phyloP scores from a whole-genome alignment of 208 protist genomes.

The Angomonas deanei region DNA sequence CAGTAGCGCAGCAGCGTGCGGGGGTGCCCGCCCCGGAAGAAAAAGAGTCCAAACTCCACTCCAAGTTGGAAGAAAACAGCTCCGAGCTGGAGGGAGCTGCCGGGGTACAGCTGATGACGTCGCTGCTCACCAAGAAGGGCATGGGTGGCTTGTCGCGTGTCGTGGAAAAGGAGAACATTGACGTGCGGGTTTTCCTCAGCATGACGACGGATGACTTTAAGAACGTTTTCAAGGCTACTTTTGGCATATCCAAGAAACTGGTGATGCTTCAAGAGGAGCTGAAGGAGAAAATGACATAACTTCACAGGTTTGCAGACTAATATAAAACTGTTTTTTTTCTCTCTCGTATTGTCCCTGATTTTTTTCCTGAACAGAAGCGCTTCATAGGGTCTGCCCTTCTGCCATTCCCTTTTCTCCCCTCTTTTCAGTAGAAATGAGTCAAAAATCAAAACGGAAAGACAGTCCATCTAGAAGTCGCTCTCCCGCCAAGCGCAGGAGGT shows the following conservation, averaged over 20 bases:
- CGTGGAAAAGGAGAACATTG: constrained; percentile 64
- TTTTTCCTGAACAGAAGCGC: too few species aligned
- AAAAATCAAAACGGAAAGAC: too few species aligned
- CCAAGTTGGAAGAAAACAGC: background rate
- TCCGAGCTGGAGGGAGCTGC: constrained; percentile 22
- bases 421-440: background rate
- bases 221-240: constrained; percentile 77
- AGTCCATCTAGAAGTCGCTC: too few species aligned
- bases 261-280: constrained; percentile 73
- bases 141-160: constrained; percentile 40
- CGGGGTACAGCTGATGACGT: constrained; percentile 42
- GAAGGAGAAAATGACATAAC: constrained; percentile 21
- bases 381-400: too few species aligned
- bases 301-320: background rate
- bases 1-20: background rate
- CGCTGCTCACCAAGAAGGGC: constrained; percentile 54
- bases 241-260: constrained; percentile 75
- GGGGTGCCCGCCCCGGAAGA: background rate
- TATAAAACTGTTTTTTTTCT: background rate
- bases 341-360: background rate
- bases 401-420: background rate
- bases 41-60: background rate
- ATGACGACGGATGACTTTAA: constrained; percentile 72
- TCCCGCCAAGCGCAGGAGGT: constrained; percentile 12
- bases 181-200: constrained; percentile 67